Conservation (phyloP, 331 rosid species). For the Quercus phellos region DNA sequence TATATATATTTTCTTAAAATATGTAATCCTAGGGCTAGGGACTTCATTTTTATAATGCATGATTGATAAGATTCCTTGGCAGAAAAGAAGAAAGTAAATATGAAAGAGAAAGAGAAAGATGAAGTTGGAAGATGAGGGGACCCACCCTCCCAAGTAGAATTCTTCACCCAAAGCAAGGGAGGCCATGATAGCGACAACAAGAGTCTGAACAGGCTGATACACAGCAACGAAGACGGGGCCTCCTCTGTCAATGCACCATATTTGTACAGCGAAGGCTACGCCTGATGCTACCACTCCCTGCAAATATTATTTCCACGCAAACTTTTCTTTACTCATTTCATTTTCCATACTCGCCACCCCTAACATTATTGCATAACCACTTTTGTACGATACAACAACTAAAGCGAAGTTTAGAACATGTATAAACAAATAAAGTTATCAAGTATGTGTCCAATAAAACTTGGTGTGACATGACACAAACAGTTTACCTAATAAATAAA, state of each 20-base stretch:
- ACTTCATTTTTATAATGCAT: too few species aligned
- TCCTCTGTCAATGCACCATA: conserved; percentile 98
- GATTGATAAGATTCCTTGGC: too few species aligned
- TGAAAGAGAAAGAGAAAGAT: neutral
- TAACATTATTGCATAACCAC: conserved; percentile 28
- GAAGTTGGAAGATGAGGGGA: neutral
- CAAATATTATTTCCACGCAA: conserved; percentile 9
- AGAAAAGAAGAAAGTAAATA: too few species aligned
- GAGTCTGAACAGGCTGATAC: conserved; percentile 94
- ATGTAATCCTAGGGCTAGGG: too few species aligned
- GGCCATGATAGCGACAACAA: conserved; percentile 87
- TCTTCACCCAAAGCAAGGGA: conserved; percentile 82
- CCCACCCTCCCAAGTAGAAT: conserved; percentile 83
- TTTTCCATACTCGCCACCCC: conserved; percentile 5
- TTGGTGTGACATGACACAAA: neutral
- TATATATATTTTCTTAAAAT: too few species aligned
- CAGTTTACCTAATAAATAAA: neutral
- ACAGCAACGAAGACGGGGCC: conserved; percentile 94
- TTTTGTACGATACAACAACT: conserved; percentile 14
- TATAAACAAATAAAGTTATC: neutral
- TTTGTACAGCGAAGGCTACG: conserved; percentile 93
- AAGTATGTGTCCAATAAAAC: conserved; percentile 1
- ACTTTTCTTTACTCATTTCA: conserved; percentile 1
- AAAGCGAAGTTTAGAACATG: conserved; percentile 4
- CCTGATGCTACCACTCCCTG: conserved; percentile 99